Percentiles rank a stretch among this genome's conserved stretches.
Evolutionary conservation across 441 rosid species (phyloP).

Genomic region (Corymbia citriodora): DNA sequence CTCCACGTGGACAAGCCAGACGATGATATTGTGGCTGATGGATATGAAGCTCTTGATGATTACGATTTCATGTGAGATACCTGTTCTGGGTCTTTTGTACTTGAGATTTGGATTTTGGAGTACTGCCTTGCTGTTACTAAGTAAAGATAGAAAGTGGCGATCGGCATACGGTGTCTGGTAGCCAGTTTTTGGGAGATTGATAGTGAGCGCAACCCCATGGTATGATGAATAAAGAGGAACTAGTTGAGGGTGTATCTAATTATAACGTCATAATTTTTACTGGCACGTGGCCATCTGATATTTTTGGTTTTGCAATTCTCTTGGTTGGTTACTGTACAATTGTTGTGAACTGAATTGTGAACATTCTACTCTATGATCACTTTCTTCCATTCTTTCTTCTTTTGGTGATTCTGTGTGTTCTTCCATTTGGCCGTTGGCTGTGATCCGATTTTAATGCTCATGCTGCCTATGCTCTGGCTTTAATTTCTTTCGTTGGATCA

Average conservation of each 20-base stretch:
- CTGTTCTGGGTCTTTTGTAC: neutral
- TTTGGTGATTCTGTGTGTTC: neutral
- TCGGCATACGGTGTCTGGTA: neutral
- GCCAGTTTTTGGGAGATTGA: neutral
- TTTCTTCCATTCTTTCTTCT: neutral
- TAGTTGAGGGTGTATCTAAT: neutral
- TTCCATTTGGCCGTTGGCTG: neutral
- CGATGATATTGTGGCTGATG: slow-evolving; percentile 50
- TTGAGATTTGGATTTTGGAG: neutral
- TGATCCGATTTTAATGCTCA: neutral
- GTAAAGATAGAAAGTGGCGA: neutral
- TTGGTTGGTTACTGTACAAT: neutral
- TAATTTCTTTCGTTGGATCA: neutral
- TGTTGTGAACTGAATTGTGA: neutral
- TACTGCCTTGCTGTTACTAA: neutral
- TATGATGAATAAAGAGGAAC: neutral
- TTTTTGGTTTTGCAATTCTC: neutral
- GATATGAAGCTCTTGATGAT: slow-evolving; percentile 53
- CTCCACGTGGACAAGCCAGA: slow-evolving; percentile 65
- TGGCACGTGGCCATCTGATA: neutral
- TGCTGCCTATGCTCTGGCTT: neutral
- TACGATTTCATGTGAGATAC: slow-evolving; percentile 71
- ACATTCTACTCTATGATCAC: neutral
- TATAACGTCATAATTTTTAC: neutral
- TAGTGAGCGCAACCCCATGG: neutral